Conservation (phyloP, 2,329 filamentous ascomycete species). For the Ophiostoma novo-ulmi region DNA sequence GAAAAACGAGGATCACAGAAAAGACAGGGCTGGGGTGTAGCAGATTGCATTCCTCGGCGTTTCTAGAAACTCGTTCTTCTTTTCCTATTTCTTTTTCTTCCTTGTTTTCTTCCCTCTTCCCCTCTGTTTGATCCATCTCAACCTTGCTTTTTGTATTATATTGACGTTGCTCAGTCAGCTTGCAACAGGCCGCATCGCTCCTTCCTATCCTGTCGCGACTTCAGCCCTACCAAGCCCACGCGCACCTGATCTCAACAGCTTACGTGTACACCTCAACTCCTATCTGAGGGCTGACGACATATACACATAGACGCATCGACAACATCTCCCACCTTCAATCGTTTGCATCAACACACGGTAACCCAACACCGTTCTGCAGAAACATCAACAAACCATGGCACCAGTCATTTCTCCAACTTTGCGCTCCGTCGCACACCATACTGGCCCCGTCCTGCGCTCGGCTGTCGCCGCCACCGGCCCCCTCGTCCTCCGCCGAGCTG, state of each 20-base stretch:
- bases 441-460: slow-evolving; percentile 21
- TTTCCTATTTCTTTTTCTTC: too few species aligned
- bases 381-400: slow-evolving; percentile 19
- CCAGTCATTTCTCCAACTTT: slow-evolving; percentile 23
- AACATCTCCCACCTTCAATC: background rate
- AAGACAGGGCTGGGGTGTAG: slow-evolving; percentile 1
- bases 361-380: background rate
- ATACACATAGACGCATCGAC: background rate
- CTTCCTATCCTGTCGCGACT: background rate
- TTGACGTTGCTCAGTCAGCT: background rate
- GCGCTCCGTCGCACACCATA: slow-evolving; percentile 24
- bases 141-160: background rate
- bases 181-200: background rate
- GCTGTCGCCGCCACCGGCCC: slow-evolving; percentile 23
- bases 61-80: background rate
- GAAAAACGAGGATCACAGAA: background rate
- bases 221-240: background rate
- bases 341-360: background rate
- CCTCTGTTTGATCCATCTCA: background rate
- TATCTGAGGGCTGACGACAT: background rate
- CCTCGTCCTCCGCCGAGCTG: slow-evolving; percentile 11
- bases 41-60: background rate
- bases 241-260: background rate
- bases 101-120: background rate
- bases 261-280: slow-evolving; percentile 1